These are phyloP conservation scores for Elsinoe arachidis DNA, from an alignment of 2,329 filamentous ascomycete species.

Conservation along the genomic window DNA sequence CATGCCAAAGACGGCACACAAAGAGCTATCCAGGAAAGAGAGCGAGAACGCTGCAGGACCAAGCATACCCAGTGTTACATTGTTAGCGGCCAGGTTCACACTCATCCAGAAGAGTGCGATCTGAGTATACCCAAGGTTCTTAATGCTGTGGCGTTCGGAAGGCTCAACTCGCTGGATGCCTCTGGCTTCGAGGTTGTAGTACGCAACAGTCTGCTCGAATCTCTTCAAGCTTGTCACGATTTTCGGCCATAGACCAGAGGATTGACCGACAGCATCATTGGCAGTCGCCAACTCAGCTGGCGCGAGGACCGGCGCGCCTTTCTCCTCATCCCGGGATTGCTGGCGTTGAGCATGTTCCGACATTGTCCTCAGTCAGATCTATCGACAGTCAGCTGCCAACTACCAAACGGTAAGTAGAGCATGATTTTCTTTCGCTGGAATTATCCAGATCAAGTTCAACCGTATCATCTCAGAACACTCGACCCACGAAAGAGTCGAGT, in stretches of 20 bases:
- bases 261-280: not conserved
- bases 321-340: slow-evolving; percentile 17
- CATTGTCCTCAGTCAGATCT: slow-evolving; percentile 17
- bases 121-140: slow-evolving; percentile 45
- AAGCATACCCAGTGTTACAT: slow-evolving; percentile 56
- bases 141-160: slow-evolving; percentile 45
- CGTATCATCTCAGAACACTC: slow-evolving; percentile 44
- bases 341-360: slow-evolving; percentile 12
- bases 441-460: slow-evolving; percentile 48
- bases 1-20: slow-evolving; percentile 51
- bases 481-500: not conserved
- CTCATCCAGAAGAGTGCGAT: slow-evolving; percentile 53
- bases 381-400: slow-evolving; percentile 13
- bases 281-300: not conserved
- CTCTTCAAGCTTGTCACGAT: slow-evolving; percentile 16
- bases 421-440: slow-evolving; percentile 47
- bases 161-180: slow-evolving; percentile 51
- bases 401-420: slow-evolving; percentile 27
- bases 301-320: slow-evolving; percentile 14
- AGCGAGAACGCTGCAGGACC: slow-evolving; percentile 51
- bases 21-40: slow-evolving; percentile 48
- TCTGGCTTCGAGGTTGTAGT: slow-evolving; percentile 50
- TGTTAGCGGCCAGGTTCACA: slow-evolving; percentile 55
- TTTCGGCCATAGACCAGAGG: slow-evolving; percentile 6
- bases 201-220: slow-evolving; percentile 35